Evolutionary conservation across 768 basidiomycete genomes (phyloP).

Genomic region (Brasilioporus rufonigricans): DNA sequence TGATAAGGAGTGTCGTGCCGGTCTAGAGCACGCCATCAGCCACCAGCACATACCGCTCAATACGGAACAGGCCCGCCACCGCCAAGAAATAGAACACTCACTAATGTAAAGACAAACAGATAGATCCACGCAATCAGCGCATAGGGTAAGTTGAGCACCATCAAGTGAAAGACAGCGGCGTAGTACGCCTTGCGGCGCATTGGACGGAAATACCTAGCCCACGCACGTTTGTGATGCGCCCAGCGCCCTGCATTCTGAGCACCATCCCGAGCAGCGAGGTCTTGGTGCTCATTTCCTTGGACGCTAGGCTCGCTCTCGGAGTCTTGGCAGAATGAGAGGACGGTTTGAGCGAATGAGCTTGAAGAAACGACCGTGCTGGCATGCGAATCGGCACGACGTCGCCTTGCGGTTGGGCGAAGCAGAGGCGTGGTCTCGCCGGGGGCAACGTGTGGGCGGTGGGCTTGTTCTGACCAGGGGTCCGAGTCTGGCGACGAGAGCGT

Average conservation of each 20-base stretch:
- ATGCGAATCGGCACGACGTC: conserved; percentile 58
- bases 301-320: conserved; percentile 41
- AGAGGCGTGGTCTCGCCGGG: conserved; percentile 49
- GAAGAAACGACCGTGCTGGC: conserved; percentile 48
- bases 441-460: conserved; percentile 24
- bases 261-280: conserved; percentile 7
- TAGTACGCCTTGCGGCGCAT: conserved; percentile 57
- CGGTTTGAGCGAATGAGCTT: conserved; percentile 60
- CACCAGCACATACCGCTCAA: conserved; percentile 11
- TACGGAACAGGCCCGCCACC: neutral
- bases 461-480: conserved; percentile 35
- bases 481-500: conserved; percentile 35
- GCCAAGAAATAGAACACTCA: conserved; percentile 36
- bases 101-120: conserved; percentile 78
- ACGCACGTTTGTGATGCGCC: conserved; percentile 29
- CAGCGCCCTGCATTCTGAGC: neutral
- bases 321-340: conserved; percentile 68
- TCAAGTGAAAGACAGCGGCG: conserved; percentile 62
- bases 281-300: conserved; percentile 27
- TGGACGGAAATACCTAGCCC: conserved; percentile 66
- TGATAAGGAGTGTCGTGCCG: conserved; percentile 77
- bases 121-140: conserved; percentile 77
- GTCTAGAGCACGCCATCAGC: conserved; percentile 42
- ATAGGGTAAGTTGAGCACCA: conserved; percentile 76
- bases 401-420: conserved; percentile 30